Evolutionary conservation across 1,139 yeast genomes (phyloP), one percentile per base, ranked within the genome.

Genomic region (Debaryomyces psychrophilus): DNA sequence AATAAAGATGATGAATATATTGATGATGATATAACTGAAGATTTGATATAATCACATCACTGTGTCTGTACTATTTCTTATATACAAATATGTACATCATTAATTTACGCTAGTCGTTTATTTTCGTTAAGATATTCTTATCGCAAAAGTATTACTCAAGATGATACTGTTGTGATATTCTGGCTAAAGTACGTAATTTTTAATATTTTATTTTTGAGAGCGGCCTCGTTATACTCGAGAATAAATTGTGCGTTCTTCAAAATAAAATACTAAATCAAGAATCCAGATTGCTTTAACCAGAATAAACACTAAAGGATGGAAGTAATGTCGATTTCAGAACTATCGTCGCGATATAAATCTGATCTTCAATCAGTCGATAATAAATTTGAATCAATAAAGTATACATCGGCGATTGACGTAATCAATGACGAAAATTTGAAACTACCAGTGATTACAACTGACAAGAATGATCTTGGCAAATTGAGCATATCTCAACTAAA

Each of bases 1-100:
- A 75, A 74, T 60, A 75, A 75, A 57, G 80, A 75, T 53, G 79
- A 75, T 50, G 80, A 75, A 58, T 75, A 75, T 51, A 54, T 68
- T 29, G 79, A 75, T 55, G 80, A 74, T 55, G 79, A 74, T 51
- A 69, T 75, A 11, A 64, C 75, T 17, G 77, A 74, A 46, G 79
- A 75, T 48, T 62, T 75, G 50, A 67, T 74, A 52, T 71, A 55
- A 44, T 27, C 33, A 43, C 5, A 17, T 7, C 7, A 37, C 6
- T 22, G 23, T 15, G 7, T 26, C 4, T 26, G 7, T 26, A 26
- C 12, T 26, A 20, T 20, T 5, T 4, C 11, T 8, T 26, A 26
- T 26, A 8, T 26, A 14, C 14, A 8, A 29, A 17, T 8, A 5
- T 29, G 14, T 29, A 11, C 18, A 14, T 29, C 2, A 7, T 29